Base-by-base conservation (phyloP, 805 yeast species). In the Saturnispora saitoi region DNA sequence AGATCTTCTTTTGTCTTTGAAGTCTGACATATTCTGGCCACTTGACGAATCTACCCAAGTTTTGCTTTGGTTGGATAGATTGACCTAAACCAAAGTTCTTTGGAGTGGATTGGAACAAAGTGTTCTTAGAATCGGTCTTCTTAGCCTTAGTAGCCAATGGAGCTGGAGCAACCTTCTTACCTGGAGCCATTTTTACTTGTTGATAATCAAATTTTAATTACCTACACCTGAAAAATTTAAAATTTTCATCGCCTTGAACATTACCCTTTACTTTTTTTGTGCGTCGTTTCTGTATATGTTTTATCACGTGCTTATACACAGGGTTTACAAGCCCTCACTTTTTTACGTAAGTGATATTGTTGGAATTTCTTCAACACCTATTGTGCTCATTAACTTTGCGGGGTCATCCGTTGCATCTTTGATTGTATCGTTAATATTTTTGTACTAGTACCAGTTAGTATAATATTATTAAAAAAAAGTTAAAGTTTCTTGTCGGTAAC, bases 11-110 rank as follows among this genome's bases (percentile, higher is more conserved):
- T 78, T 93, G 98, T 82, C 99, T 90, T 81, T 91, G 99, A 64
- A 93, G 79, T 78, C 95, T 87, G 63, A 91, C 95, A 72, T 91
- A 89, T 76, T 85, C 93, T 70, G 99, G 99, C 99, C 99, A 93
- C 76, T 86, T 93, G 70, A 91, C 98, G 72, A 86, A 90, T 76
- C 98, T 89, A 54, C 95, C 77, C 69, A 93, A 81, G 83, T 93
- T 87, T 77, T 91, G 83, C 80, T 84, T 88, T 72, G 89, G 95
- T 76, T 91, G 98, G 65, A 91, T 66, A 60, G 83, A 76, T 79
- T 93, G 98, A 67, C 99, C 99, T 66, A 93, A 84, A 75, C 98
- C 98, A 68, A 83, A 91, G 77, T 81, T 83, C 77, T 83, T 84
- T 72, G 96, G 95, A 60, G 88, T 78, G 56, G 95, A 74, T 73